phyloP scores from a whole-genome alignment of 768 basidiomycete species.

The Cubamyces lactineus region DNA sequence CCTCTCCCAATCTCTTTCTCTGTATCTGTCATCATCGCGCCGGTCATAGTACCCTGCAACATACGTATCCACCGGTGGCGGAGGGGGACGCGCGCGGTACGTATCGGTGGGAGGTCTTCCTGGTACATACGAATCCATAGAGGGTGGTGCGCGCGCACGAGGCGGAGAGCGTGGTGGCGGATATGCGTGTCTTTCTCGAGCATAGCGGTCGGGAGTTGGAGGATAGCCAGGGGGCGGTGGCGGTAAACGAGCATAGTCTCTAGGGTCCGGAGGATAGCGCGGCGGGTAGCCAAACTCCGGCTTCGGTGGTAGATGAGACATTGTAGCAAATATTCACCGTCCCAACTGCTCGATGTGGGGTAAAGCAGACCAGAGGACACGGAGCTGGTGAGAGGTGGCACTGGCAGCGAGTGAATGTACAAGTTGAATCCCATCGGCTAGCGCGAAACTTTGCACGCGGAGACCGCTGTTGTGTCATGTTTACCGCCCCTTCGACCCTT shows the following conservation, averaged over 20 bases:
- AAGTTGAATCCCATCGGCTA: background rate
- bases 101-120: slow-evolving; percentile 19
- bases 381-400: background rate
- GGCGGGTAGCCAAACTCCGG: slow-evolving; percentile 36
- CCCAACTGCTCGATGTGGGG: background rate
- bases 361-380: background rate
- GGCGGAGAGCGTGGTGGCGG: slow-evolving; percentile 29
- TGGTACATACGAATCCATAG: slow-evolving; percentile 28
- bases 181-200: slow-evolving; percentile 27
- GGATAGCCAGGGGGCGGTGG: slow-evolving; percentile 17
- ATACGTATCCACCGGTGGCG: slow-evolving; percentile 21
- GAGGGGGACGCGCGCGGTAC: slow-evolving; percentile 18
- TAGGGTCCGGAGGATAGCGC: slow-evolving; percentile 30
- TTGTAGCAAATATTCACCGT: background rate
- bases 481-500: slow-evolving; percentile 15
- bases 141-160: slow-evolving; percentile 22
- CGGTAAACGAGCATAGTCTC: slow-evolving; percentile 28
- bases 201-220: slow-evolving; percentile 16
- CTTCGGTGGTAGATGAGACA: slow-evolving; percentile 38
- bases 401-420: background rate
- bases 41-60: slow-evolving; percentile 26
- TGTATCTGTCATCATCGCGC: slow-evolving; percentile 28
- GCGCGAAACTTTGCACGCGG: slow-evolving; percentile 1
- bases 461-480: slow-evolving; percentile 26
- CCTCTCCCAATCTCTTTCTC: slow-evolving; percentile 28